Base-by-base conservation (phyloP, 805 yeast genomes). In the Millerozyma miso region DNA sequence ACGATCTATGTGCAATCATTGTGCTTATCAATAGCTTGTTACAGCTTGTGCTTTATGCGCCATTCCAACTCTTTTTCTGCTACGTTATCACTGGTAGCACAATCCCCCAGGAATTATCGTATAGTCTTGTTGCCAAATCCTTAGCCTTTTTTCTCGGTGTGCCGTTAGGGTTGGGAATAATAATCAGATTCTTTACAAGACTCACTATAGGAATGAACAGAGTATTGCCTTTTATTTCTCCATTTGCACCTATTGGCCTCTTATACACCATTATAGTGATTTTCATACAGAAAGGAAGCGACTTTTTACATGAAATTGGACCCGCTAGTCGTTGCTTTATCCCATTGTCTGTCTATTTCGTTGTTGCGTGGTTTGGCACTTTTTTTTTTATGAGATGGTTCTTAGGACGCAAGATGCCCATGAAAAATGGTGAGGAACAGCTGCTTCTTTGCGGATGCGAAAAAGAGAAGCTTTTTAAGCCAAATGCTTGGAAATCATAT, bases 71-170 rank as follows among this genome's bases (percentile, higher is more conserved):
- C 26, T 67, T 77, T 38, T 74, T 71, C 50, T 67, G 77, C 43
- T 67, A 74, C 45, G 69, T 68, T 4, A 66, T 77, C n/a, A 49
- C 57, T 2, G 62, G 62, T 6, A 49, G 47, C n/a, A 55, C 65
- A 15, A 56, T 60, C 17, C 35, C 42, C 12, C 37, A 35, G 10
- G 40, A 35, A 14, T 46, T 55, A 17, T 51, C 68, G 13, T 75
- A 73, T 47, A 39, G 57, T 5, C 51, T 63, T 15, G 81, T 73
- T 17, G 78, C 78, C 1, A 62, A 64, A 45, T 69, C 74, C 46
- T 81, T 79, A 35, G 76, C 70, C 0, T 67, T 75, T 17, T 79
- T 77, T 50, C 62, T 79, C 42, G 84, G 83, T 3, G 59, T 79
- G 31, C 83, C 83, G 1, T 48, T 79, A 15, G 74, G 56, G 0